Evolutionary conservation across 164 flowering plant genomes (phyloP), one percentile per base, ranked within the genome.

Genomic region (Liriodendron chinense): DNA sequence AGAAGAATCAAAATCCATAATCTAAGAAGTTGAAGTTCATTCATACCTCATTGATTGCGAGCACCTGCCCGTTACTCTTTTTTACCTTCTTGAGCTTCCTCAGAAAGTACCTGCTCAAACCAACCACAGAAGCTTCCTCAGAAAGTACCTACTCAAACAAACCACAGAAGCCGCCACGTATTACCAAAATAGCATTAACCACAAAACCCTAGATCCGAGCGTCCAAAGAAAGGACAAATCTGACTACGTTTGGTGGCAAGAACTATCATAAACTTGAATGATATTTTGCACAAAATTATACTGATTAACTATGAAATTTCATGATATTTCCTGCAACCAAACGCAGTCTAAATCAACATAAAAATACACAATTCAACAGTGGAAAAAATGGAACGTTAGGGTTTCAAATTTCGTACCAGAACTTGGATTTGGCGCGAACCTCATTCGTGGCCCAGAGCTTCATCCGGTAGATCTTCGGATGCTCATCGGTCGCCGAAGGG

Each of bases 31-130:
- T 9, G 12, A 64, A 64, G 24, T 18, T 18, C 18, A 18, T 65
- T 9, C 61, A 1, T 61, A 90, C 97, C 94, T 93, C 97, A 72
- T 91, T 92, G 80, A 92, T 92, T 47, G 94, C 95, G 24, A 92
- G 91, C 47, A 92, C 69, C 76, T 92, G 97, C 0, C 97, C 97
- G 63, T 91, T 91, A 81, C 97, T 93, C 84, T 90, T 91, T 87
- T 93, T 93, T 23, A 93, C 97, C 82, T 90, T 93, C 94, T 93
- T 93, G 64, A 90, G 88, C 86, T 93, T 93, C 91, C 97, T 91
- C 85, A 93, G 73, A 69, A 93, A 93, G 75, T 93, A 93, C 97
- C 97, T 92, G 48, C 9, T 28, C 16, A 47, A 50, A 72, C 13
- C 9, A 48, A 24, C 13, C 26, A 21, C 26, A 49, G 48, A 56